A percentile compares a stretch with the other conserved stretches of the same genome.
Conservation (phyloP, 768 basidiomycete genomes). For the Floccularia luteovirens region DNA sequence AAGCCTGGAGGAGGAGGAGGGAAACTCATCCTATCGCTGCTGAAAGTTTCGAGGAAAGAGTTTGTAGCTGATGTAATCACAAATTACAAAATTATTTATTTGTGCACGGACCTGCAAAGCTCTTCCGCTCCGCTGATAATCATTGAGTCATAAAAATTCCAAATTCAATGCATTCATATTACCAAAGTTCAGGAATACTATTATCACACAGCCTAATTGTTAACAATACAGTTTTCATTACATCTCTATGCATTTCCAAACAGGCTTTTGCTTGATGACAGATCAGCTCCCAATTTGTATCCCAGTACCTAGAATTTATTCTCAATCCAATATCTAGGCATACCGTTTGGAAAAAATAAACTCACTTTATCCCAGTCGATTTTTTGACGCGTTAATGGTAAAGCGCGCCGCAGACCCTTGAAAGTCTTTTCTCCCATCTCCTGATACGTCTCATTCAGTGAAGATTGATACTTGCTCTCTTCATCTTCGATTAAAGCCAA, state of each 20-base stretch:
- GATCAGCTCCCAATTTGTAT: slow-evolving; percentile 74
- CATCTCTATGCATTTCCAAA: slow-evolving; percentile 33
- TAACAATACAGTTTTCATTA: too few relatives aligned
- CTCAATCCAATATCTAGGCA: slow-evolving; percentile 1
- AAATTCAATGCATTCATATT: too few relatives aligned
- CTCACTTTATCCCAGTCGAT: slow-evolving; percentile 92
- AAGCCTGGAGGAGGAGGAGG: slow-evolving; percentile 51
- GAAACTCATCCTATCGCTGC: slow-evolving; percentile 41
- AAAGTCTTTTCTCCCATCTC: slow-evolving; percentile 93
- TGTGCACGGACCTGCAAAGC: slow-evolving; percentile 32
- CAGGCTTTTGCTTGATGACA: slow-evolving; percentile 56
- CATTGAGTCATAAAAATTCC: too few relatives aligned
- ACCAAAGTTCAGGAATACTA: too few relatives aligned
- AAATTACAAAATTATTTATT: slow-evolving; percentile 7
- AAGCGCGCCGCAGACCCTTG: slow-evolving; percentile 80
- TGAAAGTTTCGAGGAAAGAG: slow-evolving; percentile 30
- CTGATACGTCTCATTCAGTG: slow-evolving; percentile 76
- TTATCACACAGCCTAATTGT: too few relatives aligned
- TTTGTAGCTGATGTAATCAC: slow-evolving; percentile 34
- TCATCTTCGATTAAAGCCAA: slow-evolving; percentile 78
- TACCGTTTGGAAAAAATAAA: background rate
- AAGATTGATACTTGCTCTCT: slow-evolving; percentile 71
- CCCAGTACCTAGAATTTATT: slow-evolving; percentile 28
- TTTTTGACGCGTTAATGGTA: slow-evolving; percentile 91
- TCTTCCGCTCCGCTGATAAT: too few relatives aligned